A percentile compares a stretch with the other conserved stretches of the same genome.
phyloP scores from a whole-genome alignment of 495 filamentous ascomycete species.

The Penicillium desertorum region DNA sequence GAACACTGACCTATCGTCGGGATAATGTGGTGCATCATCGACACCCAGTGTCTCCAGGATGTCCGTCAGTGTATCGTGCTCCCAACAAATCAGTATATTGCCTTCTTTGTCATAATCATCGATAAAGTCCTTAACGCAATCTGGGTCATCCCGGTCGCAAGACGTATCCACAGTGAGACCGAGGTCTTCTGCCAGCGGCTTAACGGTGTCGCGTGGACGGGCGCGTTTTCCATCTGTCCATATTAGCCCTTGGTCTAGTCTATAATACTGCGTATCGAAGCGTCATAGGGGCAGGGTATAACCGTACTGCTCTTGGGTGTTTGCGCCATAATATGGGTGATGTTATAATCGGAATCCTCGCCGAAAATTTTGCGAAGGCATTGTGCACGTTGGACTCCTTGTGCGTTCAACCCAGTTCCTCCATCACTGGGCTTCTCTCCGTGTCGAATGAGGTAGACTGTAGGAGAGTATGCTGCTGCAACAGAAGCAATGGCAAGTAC shows the following conservation, averaged over 20 bases:
- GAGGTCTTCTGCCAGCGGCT: constrained; percentile 50
- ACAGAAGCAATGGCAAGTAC: constrained; percentile 27
- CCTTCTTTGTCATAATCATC: constrained; percentile 44
- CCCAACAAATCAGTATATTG: constrained; percentile 61
- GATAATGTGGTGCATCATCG: constrained; percentile 36
- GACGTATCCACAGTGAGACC: constrained; percentile 53
- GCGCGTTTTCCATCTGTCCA: constrained; percentile 45
- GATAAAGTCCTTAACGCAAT: constrained; percentile 48
- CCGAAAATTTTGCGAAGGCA: constrained; percentile 52
- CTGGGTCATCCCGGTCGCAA: constrained; percentile 46
- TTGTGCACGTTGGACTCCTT: constrained; percentile 51
- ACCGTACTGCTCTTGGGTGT: constrained; percentile 48
- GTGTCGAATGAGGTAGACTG: constrained; percentile 58
- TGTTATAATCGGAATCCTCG: constrained; percentile 45
- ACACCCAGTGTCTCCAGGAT: constrained; percentile 48
- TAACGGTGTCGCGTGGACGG: constrained; percentile 54
- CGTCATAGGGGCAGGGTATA: background rate
- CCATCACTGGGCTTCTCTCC: constrained; percentile 55
- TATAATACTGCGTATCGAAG: background rate
- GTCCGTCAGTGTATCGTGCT: constrained; percentile 50
- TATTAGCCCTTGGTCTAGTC: background rate
- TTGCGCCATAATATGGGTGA: constrained; percentile 54
- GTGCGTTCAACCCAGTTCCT: constrained; percentile 41
- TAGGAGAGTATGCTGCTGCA: constrained; percentile 27
- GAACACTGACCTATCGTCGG: constrained; percentile 33